These are phyloP conservation scores for Sphaerosporella brunnea DNA, from an alignment of 495 filamentous ascomycete species.

Conservation along the genomic window DNA sequence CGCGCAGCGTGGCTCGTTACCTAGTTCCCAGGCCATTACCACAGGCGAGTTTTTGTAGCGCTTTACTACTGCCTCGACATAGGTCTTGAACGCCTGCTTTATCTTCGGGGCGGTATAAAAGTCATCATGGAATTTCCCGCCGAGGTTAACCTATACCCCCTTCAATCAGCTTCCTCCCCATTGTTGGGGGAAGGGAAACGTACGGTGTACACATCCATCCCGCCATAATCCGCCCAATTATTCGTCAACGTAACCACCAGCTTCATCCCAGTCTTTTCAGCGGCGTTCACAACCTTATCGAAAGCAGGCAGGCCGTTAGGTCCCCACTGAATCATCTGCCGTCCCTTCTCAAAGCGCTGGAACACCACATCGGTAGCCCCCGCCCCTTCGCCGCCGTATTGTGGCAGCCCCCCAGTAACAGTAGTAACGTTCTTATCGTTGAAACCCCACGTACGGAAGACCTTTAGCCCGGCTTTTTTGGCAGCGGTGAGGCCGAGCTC, in stretches of 20 bases:
- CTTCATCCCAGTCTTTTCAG: constrained; percentile 37
- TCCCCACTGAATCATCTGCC: constrained; percentile 29
- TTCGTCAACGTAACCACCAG: constrained; percentile 42
- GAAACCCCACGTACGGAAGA: constrained; percentile 53
- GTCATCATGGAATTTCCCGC: constrained; percentile 31
- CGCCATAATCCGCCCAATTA: constrained; percentile 47
- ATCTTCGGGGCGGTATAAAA: constrained; percentile 33
- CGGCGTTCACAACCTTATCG: constrained; percentile 37
- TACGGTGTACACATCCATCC: constrained; percentile 35
- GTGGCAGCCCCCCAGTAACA: constrained; percentile 22
- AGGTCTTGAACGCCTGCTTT: constrained; percentile 29
- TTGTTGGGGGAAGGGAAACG: too few relatives aligned
- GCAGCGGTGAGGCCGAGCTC: constrained; percentile 39
- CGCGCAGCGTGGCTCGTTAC: constrained; percentile 36
- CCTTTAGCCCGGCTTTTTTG: constrained; percentile 39
- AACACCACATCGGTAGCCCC: constrained; percentile 37
- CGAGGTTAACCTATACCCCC: constrained; percentile 24
- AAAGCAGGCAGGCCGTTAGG: constrained; percentile 44
- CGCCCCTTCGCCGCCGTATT: constrained; percentile 35
- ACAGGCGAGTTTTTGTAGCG: constrained; percentile 34
- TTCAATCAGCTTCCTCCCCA: too few relatives aligned
- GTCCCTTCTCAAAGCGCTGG: constrained; percentile 28
- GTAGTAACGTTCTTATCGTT: constrained; percentile 40
- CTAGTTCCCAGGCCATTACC: constrained; percentile 39
- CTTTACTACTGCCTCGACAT: constrained; percentile 33